Base-by-base conservation (phyloP, 2,329 filamentous ascomycete genomes). In the Leptographium flavum region DNA sequence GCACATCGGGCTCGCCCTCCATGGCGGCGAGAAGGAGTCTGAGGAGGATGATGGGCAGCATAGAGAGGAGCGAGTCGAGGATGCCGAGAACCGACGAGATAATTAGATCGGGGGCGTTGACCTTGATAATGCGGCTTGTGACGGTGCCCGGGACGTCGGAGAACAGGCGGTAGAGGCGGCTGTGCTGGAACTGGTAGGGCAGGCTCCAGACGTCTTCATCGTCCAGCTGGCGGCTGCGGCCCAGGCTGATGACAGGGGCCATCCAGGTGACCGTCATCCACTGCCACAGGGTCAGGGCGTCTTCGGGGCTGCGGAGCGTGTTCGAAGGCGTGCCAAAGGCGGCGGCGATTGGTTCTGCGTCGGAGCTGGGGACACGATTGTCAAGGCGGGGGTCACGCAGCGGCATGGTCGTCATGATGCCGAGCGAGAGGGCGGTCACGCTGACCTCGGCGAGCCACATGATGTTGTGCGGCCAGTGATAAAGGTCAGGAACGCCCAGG, bases 251-350 rank as follows among this genome's bases (percentile, higher is more conserved):
- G 7, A 94, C 63, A 0, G 87, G 81, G 1, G 68, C 67, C 63
- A 94, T 81, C 87, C 87, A 94, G 0, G 76, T 83, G 25, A 94
- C 81, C 6, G 76, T 81, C 74, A 90, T 83, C 63, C 86, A 94
- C 53, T 88, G 83, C 73, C 85, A 87, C 1, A 88, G 66, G 1
- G 73, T 83, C 22, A 94, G 59, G 50, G 83, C 78, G 53, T 94
- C 87, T 58, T 94, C 87, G 0, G 87, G 81, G 33, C 73, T 77
- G 45, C 86, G 80, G n/a, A 83, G 63, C 2, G 68, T 60, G 3
- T 63, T 68, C 0, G 71, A 79, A 1, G 83, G 76, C 4, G 52
- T 46, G 22, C 54, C 51, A 13, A 72, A 76, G 2, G 75, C 67
- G 15, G 64, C 61, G 43, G 78, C 77, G 46, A 88, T 85, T 11